Percentiles rank a stretch among this genome's conserved stretches.
phyloP scores from a whole-genome alignment of 352 stramenopile species.

The Thalassiosira mediterranea region DNA sequence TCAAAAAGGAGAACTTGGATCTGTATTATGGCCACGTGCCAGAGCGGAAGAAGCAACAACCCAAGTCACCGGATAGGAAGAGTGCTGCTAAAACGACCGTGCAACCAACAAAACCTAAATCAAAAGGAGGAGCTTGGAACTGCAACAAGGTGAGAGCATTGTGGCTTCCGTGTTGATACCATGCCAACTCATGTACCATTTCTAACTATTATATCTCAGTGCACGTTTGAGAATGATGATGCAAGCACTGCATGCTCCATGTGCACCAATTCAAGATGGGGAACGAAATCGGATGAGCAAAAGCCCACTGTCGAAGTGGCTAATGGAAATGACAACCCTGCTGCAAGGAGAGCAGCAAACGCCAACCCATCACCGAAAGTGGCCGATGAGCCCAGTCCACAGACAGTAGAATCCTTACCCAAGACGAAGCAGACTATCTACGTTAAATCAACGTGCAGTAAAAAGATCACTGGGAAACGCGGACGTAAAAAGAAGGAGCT shows the following conservation, averaged over 20 bases:
- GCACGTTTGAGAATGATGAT: conserved; percentile 31
- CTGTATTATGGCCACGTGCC: conserved; percentile 22
- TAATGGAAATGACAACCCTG: background rate
- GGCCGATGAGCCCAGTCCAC: background rate
- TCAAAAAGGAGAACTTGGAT: conserved; percentile 41
- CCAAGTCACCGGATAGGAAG: background rate
- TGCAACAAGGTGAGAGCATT: conserved; percentile 3
- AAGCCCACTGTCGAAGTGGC: background rate
- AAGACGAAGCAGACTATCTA: conserved; percentile 29
- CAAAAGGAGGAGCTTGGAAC: conserved; percentile 6
- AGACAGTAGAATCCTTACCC: background rate
- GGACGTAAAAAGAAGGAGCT: conserved; percentile 41
- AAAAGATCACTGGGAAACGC: conserved; percentile 35
- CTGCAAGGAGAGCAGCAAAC: conserved; percentile 3
- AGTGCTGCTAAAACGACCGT: background rate
- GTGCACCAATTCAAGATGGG: conserved; percentile 5
- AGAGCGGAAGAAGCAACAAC: background rate
- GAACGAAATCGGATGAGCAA: conserved; percentile 2
- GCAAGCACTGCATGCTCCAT: conserved; percentile 14
- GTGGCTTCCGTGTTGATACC: no score
- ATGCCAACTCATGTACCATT: no score
- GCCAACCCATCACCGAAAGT: conserved; percentile 1
- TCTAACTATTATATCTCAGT: no score
- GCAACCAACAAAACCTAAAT: conserved; percentile 1
- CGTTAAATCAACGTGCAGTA: conserved; percentile 17